Percentiles rank a stretch among this genome's conserved stretches.
These are phyloP conservation scores for Lentinula sp. DNA, from an alignment of 768 basidiomycete species.

Conservation along the genomic window DNA sequence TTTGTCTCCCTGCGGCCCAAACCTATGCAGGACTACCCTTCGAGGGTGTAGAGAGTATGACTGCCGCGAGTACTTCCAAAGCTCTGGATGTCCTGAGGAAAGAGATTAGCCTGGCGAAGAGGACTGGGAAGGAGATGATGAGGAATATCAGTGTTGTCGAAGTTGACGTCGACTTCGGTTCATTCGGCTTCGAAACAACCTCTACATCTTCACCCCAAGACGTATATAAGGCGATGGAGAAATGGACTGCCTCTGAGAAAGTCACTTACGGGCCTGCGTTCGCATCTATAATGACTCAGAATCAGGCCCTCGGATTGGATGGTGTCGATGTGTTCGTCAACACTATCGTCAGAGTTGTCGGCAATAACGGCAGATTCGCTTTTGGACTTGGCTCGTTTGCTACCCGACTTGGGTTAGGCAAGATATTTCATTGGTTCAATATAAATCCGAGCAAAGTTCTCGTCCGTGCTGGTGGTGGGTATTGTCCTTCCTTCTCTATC, in stretches of 20 bases:
- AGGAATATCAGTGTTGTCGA: slow-evolving; percentile 69
- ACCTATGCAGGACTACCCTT: slow-evolving; percentile 74
- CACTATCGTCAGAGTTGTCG: too few species aligned
- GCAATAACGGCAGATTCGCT: too few species aligned
- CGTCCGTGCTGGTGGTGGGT: too few species aligned
- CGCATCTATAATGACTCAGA: slow-evolving; percentile 13
- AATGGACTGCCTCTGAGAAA: slow-evolving; percentile 73
- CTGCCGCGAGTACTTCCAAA: slow-evolving; percentile 64
- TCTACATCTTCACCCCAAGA: slow-evolving; percentile 23
- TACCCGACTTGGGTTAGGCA: too few species aligned
- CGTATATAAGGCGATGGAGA: slow-evolving; percentile 49
- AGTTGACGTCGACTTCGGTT: slow-evolving; percentile 39
- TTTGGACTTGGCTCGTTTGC: too few species aligned
- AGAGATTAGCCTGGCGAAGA: slow-evolving; percentile 51
- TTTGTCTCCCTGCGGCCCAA: slow-evolving; percentile 72
- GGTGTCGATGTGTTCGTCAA: too few species aligned
- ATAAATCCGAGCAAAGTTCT: too few species aligned
- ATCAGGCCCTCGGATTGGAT: too few species aligned
- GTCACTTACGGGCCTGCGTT: slow-evolving; percentile 69
- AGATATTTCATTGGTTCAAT: too few species aligned
- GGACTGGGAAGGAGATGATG: slow-evolving; percentile 23
- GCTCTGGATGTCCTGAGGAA: slow-evolving; percentile 69
- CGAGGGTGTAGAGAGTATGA: slow-evolving; percentile 64
- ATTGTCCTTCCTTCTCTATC: too few species aligned
- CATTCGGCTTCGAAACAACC: not conserved